Evolutionary conservation across 2,329 filamentous ascomycete species (phyloP), one percentile per base, ranked within the genome.

Genomic region (Macroventuria anomochaeta): DNA sequence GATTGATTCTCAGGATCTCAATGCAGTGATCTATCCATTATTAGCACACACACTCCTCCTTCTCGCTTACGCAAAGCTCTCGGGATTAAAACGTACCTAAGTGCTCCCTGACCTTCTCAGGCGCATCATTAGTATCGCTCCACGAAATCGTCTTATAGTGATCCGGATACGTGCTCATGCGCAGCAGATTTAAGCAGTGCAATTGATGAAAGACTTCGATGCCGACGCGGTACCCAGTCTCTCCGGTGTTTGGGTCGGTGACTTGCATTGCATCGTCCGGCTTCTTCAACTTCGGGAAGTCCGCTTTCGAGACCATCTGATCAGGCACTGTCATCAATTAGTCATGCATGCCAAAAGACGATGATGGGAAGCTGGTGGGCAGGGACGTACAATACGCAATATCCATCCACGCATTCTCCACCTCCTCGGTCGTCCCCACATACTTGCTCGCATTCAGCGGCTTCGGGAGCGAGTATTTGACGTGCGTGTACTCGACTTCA

Each of bases 141-240:
- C 64, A 63, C 48, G 55, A 59, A 23, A 72, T 46, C 41, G 64
- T 65, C 23, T 62, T 47, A 54, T 72, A 72, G 46, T 73, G 63
- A 5, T 72, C 68, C 7, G 64, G 68, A 42, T 74, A 72, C 11
- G 68, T 72, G 13, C 63, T 38, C 67, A 72, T 71, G 36, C 72
- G 65, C 15, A 75, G 54, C 6, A 73, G 41, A 18, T 75, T 74
- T n/a, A 75, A 52, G 55, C 72, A 75, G 53, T 72, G 70, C 17
- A 75, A 61, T 47, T 75, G 81, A 67, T 85, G 83, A 69, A 85
- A 85, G 0, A 84, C 82, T 62, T 85, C 82, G 3, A 85, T 71
- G 0, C 80, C 84, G 0, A 84, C 83, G n/a, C 84, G 77, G 61
- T 85, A 87, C 0, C 84, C 84, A 31, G 79, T 78, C 51, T 82